These are phyloP conservation scores for Boletus insuetus DNA, from an alignment of 768 basidiomycete genomes.

Conservation along the genomic window DNA sequence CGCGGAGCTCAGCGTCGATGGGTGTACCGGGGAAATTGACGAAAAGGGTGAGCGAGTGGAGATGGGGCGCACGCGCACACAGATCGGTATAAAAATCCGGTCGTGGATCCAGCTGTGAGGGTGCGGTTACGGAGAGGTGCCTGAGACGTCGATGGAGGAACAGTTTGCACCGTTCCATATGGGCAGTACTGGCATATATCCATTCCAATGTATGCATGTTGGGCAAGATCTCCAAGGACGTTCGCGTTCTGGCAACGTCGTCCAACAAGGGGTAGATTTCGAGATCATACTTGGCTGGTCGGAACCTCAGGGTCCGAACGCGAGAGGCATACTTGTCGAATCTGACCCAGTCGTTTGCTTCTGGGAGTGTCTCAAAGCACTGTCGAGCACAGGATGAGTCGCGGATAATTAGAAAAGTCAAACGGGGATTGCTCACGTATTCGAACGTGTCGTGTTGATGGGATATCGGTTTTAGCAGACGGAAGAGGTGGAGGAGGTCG, in stretches of 20 bases:
- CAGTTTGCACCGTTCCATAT: conserved; percentile 41
- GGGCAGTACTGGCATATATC: conserved; percentile 27
- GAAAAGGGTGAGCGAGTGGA: conserved; percentile 47
- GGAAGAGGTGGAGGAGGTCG: conserved; percentile 45
- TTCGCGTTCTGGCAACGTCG: conserved; percentile 55
- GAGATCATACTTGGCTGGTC: conserved; percentile 10
- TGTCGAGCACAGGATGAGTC: conserved; percentile 17
- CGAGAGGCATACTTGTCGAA: conserved; percentile 54
- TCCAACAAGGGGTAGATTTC: conserved; percentile 35
- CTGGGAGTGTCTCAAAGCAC: conserved; percentile 42
- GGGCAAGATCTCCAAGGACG: conserved; percentile 51
- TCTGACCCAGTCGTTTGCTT: conserved; percentile 51
- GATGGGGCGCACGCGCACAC: conserved; percentile 47
- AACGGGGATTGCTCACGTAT: conserved; percentile 18
- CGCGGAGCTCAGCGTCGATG: conserved; percentile 40
- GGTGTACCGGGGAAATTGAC: conserved; percentile 38
- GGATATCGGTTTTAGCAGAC: conserved; percentile 46
- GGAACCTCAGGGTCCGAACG: conserved; percentile 39
- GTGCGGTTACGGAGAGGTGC: conserved; percentile 33
- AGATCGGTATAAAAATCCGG: conserved; percentile 37
- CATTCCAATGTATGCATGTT: conserved; percentile 52
- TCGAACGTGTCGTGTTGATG: conserved; percentile 11
- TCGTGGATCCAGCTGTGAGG: conserved; percentile 11
- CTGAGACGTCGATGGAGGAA: conserved; percentile 59
- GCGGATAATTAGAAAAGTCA: neutral